phyloP scores from a whole-genome alignment of 106 monocot species.

The Posidonia australis region DNA sequence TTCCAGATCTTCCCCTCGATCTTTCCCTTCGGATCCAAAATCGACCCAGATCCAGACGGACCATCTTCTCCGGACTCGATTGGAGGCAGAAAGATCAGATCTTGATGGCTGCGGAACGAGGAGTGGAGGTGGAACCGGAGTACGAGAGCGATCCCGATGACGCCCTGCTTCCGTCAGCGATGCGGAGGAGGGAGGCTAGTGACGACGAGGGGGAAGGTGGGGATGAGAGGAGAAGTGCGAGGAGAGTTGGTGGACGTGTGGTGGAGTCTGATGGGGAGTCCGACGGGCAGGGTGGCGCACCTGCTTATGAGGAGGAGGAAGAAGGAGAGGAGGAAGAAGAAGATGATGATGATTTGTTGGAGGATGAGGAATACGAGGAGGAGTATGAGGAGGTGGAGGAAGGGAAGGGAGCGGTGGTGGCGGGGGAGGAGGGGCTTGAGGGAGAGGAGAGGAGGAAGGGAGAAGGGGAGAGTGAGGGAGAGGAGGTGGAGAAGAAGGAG shows the following conservation, averaged over 20 bases:
- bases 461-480: background rate
- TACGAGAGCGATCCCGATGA: conserved; percentile 95
- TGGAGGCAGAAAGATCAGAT: background rate
- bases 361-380: background rate
- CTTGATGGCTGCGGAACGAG: background rate
- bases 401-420: background rate
- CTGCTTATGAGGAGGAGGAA: conserved; percentile 37
- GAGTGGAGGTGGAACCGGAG: conserved; percentile 29
- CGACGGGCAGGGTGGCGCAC: conserved; percentile 48
- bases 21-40: background rate
- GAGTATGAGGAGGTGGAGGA: background rate
- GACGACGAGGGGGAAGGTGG: conserved; percentile 39
- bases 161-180: conserved; percentile 31
- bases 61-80: no score
- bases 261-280: conserved; percentile 56
- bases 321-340: background rate
- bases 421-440: background rate
- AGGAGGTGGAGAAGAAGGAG: conserved; percentile 54
- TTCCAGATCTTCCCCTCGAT: background rate
- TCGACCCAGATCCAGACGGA: no score
- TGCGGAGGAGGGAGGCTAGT: conserved; percentile 72
- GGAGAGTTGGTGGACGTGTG: background rate
- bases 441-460: background rate
- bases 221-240: conserved; percentile 2
- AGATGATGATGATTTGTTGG: background rate